Evolutionary conservation across 1,139 yeast species (phyloP).

Genomic region (Blastobotrys persicus): DNA sequence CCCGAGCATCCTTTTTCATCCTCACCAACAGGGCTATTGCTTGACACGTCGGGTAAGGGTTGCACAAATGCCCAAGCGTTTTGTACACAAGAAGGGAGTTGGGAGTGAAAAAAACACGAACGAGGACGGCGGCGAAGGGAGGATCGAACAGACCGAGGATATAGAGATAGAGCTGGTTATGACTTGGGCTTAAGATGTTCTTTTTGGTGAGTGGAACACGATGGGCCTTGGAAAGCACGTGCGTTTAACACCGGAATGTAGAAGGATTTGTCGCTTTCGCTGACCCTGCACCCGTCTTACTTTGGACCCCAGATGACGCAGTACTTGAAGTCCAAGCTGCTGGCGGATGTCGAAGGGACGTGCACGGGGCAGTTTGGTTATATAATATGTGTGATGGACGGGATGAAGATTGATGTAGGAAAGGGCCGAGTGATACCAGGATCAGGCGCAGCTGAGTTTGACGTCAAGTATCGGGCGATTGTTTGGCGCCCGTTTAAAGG

Average conservation of each 20-base stretch:
- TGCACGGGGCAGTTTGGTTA: slow-evolving; percentile 99
- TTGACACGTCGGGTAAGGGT: too few relatives aligned
- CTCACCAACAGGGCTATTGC: too few relatives aligned
- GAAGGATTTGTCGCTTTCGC: slow-evolving; percentile 86
- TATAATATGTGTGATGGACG: slow-evolving; percentile 92
- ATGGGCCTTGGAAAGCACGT: slow-evolving; percentile 1
- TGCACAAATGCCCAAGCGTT: not conserved
- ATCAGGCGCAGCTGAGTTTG: slow-evolving; percentile 92
- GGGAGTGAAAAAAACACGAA: not conserved
- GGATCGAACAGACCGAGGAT: slow-evolving; percentile 4
- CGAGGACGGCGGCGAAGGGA: not conserved
- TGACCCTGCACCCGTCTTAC: slow-evolving; percentile 94
- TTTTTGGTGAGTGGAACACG: slow-evolving; percentile 19
- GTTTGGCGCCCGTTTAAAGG: slow-evolving; percentile 99
- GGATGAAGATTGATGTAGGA: slow-evolving; percentile 93
- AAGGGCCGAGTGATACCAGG: slow-evolving; percentile 90
- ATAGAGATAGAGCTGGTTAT: slow-evolving; percentile 2
- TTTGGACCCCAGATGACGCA: slow-evolving; percentile 98
- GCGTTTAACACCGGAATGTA: slow-evolving; percentile 10
- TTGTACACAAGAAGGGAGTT: not conserved
- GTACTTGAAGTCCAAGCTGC: slow-evolving; percentile 78
- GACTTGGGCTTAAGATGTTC: slow-evolving; percentile 16
- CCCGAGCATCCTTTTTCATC: too few relatives aligned
- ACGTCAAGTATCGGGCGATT: slow-evolving; percentile 92
- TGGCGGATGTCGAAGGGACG: slow-evolving; percentile 97